Conservation (phyloP, 2,329 filamentous ascomycete species). For the Aspergillus fischeri region DNA sequence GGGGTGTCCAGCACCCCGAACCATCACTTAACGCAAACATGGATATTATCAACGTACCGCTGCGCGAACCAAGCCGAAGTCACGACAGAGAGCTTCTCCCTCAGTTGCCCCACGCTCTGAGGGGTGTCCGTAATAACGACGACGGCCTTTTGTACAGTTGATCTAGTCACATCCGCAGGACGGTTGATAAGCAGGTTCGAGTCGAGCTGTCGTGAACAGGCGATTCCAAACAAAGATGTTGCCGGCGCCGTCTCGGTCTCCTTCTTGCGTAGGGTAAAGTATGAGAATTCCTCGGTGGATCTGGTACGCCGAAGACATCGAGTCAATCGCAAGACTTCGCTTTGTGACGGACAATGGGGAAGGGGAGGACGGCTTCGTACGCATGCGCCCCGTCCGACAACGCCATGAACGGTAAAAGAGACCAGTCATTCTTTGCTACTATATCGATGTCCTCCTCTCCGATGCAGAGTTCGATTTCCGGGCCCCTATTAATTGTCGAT, state of each 20-base stretch:
- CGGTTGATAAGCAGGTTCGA: constrained; percentile 70
- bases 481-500: constrained; percentile 54
- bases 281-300: constrained; percentile 92
- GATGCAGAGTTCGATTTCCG: constrained; percentile 92
- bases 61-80: constrained; percentile 97
- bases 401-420: constrained; percentile 91
- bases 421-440: constrained; percentile 81
- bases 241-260: constrained; percentile 47
- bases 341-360: constrained; percentile 3
- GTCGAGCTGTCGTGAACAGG: constrained; percentile 89
- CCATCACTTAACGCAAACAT: not conserved
- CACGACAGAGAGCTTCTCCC: constrained; percentile 84
- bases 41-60: constrained; percentile 45
- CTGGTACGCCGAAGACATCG: constrained; percentile 40
- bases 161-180: constrained; percentile 87
- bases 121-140: constrained; percentile 92
- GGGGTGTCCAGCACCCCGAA: not conserved
- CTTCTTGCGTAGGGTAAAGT: constrained; percentile 79
- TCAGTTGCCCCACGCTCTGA: constrained; percentile 82
- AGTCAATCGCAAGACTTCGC: constrained; percentile 9
- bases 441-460: constrained; percentile 75
- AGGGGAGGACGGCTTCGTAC: constrained; percentile 47
- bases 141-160: constrained; percentile 95
- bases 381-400: constrained; percentile 92
- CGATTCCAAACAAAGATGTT: constrained; percentile 90